Percentiles rank a stretch among this genome's conserved stretches.
These are phyloP conservation scores for Phanerochaete carnosa DNA, from an alignment of 768 basidiomycete species.

Conservation along the genomic window DNA sequence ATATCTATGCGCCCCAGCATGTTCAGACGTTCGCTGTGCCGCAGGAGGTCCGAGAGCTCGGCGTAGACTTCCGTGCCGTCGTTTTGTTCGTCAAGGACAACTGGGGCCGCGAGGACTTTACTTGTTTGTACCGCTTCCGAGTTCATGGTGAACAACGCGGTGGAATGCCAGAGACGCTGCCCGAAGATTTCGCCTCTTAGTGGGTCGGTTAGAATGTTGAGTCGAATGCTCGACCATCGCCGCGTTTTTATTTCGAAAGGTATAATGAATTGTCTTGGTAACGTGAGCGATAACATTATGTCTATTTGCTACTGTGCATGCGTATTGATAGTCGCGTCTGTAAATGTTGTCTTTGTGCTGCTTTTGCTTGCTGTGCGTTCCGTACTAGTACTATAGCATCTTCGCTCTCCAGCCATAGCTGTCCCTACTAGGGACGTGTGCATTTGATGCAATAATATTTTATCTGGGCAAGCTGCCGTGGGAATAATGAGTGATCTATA, in stretches of 20 bases:
- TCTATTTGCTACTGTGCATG: background rate
- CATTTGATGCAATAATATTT: background rate
- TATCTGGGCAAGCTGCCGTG: too few relatives aligned
- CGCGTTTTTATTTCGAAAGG: background rate
- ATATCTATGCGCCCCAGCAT: slow-evolving; percentile 36
- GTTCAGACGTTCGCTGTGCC: slow-evolving; percentile 50
- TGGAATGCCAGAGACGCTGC: slow-evolving; percentile 36
- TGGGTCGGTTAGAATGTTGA: background rate
- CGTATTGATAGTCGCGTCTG: background rate
- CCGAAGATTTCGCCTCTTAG: slow-evolving; percentile 15
- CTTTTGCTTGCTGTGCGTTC: background rate
- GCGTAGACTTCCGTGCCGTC: slow-evolving; percentile 82
- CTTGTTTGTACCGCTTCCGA: slow-evolving; percentile 85
- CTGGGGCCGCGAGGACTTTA: slow-evolving; percentile 81
- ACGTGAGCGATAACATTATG: background rate
- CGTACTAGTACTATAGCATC: background rate
- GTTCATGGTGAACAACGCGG: slow-evolving; percentile 65
- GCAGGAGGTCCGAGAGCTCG: slow-evolving; percentile 60
- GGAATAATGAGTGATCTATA: too few relatives aligned
- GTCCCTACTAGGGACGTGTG: background rate
- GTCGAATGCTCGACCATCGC: background rate
- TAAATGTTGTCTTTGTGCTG: background rate
- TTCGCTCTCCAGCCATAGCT: background rate
- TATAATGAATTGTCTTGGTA: background rate
- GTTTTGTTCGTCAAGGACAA: slow-evolving; percentile 78